These are phyloP conservation scores for Nevesoporus exiguus DNA, from an alignment of 768 basidiomycete genomes.

Conservation along the genomic window DNA sequence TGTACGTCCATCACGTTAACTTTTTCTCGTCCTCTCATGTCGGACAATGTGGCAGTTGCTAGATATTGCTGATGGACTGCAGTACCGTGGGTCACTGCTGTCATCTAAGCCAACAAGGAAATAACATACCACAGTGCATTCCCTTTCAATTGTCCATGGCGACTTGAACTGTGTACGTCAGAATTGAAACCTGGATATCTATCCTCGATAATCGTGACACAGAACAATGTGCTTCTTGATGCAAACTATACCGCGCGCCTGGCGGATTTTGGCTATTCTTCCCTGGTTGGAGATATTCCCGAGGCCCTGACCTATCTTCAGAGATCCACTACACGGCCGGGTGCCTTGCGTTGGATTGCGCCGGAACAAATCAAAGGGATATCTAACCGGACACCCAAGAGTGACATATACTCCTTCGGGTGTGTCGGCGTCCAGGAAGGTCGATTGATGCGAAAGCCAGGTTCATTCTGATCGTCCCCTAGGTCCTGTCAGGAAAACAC, in stretches of 20 bases:
- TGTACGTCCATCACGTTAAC: background rate
- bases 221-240: too few relatives aligned
- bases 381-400: background rate
- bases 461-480: too few relatives aligned
- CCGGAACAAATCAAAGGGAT: background rate
- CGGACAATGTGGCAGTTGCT: background rate
- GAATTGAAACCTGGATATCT: background rate
- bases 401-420: too few relatives aligned
- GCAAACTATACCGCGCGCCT: background rate
- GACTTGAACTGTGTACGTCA: too few relatives aligned
- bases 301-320: background rate
- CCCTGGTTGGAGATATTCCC: too few relatives aligned
- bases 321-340: background rate
- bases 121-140: background rate
- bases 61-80: background rate
- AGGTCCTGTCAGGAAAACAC: too few relatives aligned
- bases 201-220: too few relatives aligned
- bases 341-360: background rate
- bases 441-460: too few relatives aligned
- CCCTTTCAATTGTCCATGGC: background rate
- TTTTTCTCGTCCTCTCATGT: background rate
- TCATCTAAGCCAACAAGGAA: background rate
- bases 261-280: background rate
- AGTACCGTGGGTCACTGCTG: background rate
- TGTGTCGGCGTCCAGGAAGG: too few relatives aligned